Evolutionary conservation across 768 basidiomycete species (phyloP), one percentile per base, ranked within the genome.

Genomic region (Pulveroboletus ravenelii): DNA sequence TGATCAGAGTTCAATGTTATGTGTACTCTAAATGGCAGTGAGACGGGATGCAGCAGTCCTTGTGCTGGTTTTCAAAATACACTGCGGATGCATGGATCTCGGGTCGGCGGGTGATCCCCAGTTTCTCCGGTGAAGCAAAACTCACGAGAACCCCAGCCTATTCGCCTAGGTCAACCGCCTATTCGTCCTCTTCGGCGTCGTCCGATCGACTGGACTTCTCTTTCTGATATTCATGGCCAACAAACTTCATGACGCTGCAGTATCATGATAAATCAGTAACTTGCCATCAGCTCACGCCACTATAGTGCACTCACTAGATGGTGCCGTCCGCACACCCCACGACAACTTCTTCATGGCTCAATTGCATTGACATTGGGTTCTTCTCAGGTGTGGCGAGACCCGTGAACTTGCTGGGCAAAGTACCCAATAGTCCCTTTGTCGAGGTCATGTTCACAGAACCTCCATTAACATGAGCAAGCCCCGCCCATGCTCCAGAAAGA

Each of bases 351-450:
- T 93, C 91, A 57, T 92, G 87, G 58, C 87, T 91, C 59, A 94
- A 66, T 56, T 90, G 89, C 84, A 95, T 88, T 54, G 87, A 88
- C 92, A 93, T 93, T 8, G 92, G 93, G 59, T 94, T 93, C 78
- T 93, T 90, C 69, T 88, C 92, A 2, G 93, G 90, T 20, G 81
- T 87, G 29, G 89, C 87, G 38, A 95, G 75, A 3, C 90, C 90
- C 17, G 74, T 64, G 59, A 91, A 93, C 63, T 86, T 89, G 31
- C 61, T 60, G 2, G 89, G 89, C 12, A 89, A 63, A 15, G 70
- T 57, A 0, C 89, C 84, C 37, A 79, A 66, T 0, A 90, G 60
- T 6, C 87, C 89, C 57, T 78, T 81, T 12, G 80, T 70, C 37
- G 55, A 36, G 1, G 40, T 10, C 4, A 68, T 70, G 6, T 62